A percentile compares a stretch with the other conserved stretches of the same genome.
Evolutionary conservation across 192 early-diverging fungal genomes (phyloP).

Genomic region (Umbelopsis ramanniana): DNA sequence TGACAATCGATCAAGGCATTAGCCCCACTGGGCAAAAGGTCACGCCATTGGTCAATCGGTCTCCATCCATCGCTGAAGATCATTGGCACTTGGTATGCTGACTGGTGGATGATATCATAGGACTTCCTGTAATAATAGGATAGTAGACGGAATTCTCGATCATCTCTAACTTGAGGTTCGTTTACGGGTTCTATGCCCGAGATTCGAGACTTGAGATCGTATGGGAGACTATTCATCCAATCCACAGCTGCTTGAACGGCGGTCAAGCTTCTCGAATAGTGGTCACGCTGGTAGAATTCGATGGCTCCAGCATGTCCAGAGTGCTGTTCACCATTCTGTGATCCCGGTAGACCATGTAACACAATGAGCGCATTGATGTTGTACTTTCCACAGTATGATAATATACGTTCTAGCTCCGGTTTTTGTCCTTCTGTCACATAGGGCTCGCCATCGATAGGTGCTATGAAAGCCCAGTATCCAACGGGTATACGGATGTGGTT

Average conservation of each 20-base stretch:
- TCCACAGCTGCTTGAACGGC: constrained; percentile 36
- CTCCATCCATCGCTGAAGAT: constrained; percentile 50
- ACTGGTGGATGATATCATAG: constrained; percentile 34
- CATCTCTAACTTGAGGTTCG: constrained; percentile 38
- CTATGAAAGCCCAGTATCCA: constrained; percentile 64
- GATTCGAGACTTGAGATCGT: constrained; percentile 19
- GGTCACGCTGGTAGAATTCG: constrained; percentile 29
- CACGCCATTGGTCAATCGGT: constrained; percentile 35
- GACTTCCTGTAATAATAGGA: constrained; percentile 46
- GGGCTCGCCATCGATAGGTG: constrained; percentile 56
- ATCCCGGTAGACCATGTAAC: constrained; percentile 61
- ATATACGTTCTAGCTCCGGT: constrained; percentile 28
- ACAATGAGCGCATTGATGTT: constrained; percentile 57
- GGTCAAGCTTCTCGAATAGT: constrained; percentile 19
- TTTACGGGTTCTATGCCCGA: constrained; percentile 38
- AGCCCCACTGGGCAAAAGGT: constrained; percentile 37
- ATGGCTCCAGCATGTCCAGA: constrained; percentile 46
- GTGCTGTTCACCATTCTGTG: constrained; percentile 64
- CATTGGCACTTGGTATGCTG: constrained; percentile 33
- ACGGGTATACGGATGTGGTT: constrained; percentile 63
- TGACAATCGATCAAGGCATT: constrained; percentile 37
- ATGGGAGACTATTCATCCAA: constrained; percentile 45
- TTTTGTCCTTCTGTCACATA: constrained; percentile 57
- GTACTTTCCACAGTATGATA: constrained; percentile 40
- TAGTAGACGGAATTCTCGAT: constrained; percentile 29